Evolutionary conservation across 2,329 filamentous ascomycete genomes (phyloP), one percentile per base, ranked within the genome.

Genomic region (Microcyclospora pomicola): DNA sequence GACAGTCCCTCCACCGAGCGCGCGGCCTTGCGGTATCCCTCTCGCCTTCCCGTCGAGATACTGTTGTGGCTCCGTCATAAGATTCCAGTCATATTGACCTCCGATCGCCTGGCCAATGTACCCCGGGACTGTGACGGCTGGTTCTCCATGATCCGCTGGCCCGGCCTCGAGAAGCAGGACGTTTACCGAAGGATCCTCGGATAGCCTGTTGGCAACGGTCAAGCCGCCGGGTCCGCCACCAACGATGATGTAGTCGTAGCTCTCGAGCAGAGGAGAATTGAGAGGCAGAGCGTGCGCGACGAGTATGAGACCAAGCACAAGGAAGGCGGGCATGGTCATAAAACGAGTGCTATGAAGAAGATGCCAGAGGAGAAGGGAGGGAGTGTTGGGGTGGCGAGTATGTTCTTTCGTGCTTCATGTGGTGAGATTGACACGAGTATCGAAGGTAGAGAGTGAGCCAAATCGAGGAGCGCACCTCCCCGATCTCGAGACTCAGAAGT

Each of bases 91-190:
- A 34, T 53, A 51, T 11, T 16, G 32, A n/a, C 43, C 45, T 7
- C 49, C 50, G 12, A 54, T 43, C 15, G 48, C 49, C 19, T 49
- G 37, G 2, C 51, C 53, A 9, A 52, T 51, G 38, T 54, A 46
- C 29, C 51, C 53, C 2, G 53, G 52, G 11, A 54, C 45, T 15
- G 46, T 36, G 7, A 54, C 35, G 33, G 39, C 42, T 16, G 45
- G 33, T 31, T 53, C 46, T 3, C 40, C 43, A 14, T 44, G 11
- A 31, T 54, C 51, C 11, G 47, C 44, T 13, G 49, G 47, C 2
- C 54, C 54, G 15, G 53, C 54, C 47, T 57, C 54, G 28, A 57
- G 45, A 10, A 57, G 37, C 6, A 57, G 49, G 9, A 57, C 54
- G 15, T 47, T 55, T 37, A 53, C 35, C 6, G 31, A 41, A 6